phyloP scores from a whole-genome alignment of 257 asterid genomes.

The Plantago ovata region DNA sequence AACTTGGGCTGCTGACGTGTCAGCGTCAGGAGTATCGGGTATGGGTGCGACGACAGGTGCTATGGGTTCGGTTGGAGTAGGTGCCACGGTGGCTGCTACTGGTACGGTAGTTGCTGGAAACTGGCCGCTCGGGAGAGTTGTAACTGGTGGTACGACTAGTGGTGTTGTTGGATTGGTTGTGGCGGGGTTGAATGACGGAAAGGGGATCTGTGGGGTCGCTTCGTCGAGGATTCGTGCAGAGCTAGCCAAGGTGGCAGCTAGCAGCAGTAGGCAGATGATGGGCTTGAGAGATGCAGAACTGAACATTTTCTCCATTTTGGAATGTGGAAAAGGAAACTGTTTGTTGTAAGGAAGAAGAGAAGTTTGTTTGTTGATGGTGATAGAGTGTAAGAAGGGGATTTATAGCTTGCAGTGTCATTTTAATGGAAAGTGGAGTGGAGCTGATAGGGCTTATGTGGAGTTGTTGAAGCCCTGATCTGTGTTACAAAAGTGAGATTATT shows the following conservation, averaged over 20 bases:
- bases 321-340: background rate
- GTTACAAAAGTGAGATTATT: constrained; percentile 7
- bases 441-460: constrained; percentile 50
- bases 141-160: constrained; percentile 19
- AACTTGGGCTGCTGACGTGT: constrained; percentile 18
- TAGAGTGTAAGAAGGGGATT: constrained; percentile 20
- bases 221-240: constrained; percentile 48
- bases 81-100: constrained; percentile 17
- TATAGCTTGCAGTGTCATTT: constrained; percentile 22
- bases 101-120: constrained; percentile 21
- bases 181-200: constrained; percentile 15
- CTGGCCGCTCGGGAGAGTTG: constrained; percentile 24
- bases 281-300: constrained; percentile 19
- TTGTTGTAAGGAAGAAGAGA: constrained; percentile 1
- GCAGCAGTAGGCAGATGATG: constrained; percentile 36
- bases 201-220: constrained; percentile 25
- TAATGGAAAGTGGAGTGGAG: constrained; percentile 50
- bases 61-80: constrained; percentile 21
- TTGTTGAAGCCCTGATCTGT: constrained; percentile 22
- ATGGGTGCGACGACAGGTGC: constrained; percentile 25
- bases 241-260: constrained; percentile 34
- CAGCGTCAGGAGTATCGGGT: constrained; percentile 21
- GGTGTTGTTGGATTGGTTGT: constrained; percentile 11
- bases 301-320: constrained; percentile 44
- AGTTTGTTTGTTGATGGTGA: constrained; percentile 29